Base-by-base conservation (phyloP, 129 eudicot species). In the Heracleum sosnowskyi region DNA sequence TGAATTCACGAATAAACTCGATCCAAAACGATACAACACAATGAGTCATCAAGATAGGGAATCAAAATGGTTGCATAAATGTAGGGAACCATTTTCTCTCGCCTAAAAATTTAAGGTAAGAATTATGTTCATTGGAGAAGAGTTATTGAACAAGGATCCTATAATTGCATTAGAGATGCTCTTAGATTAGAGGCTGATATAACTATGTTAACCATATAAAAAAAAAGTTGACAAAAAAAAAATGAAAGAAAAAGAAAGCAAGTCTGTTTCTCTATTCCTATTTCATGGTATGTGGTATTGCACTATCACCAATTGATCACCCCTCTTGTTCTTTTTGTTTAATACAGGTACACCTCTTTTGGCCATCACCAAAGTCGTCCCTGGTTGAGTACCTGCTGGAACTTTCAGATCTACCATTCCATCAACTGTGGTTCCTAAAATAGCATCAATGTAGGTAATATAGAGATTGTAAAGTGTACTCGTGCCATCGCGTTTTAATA, bases 291-390 rank as follows among this genome's bases (percentile, higher is more conserved):
- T 90, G 87, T 9, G 97, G 99, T 70, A 96, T 70, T 92, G 96
- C 77, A 96, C 97, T 80, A 73, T 92, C 76, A 96, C 99, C 86
- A 96, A 69, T 85, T 96, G 99, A 78, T 96, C 97, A 5, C 99
- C 99, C 83, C 97, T 88, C 94, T 51, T 88, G 71, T 89, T 92
- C 31, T 72, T 81, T 78, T 80, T 90, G 79, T 90, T 96, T 55
- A 92, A 42, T 22, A 87, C 13, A 9, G 97, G 97, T 34, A 96
- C 99, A 35, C 99, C 99, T 18, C 86, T 92, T 57, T 90, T 92
- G 10, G 95, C 91, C 95, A 96, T 88, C 35, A 96, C 97, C 53
- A 96, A 76, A 1, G 97, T 96, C 1, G 96, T 86, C 78, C 91
- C 92, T 0, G 99, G 99, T 78, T 92, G 99, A 7, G 99, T 96